A percentile compares a stretch with the other conserved stretches of the same genome.
These are phyloP conservation scores for Hypoxylon lienhwacheense DNA, from an alignment of 495 filamentous ascomycete species.

Conservation along the genomic window DNA sequence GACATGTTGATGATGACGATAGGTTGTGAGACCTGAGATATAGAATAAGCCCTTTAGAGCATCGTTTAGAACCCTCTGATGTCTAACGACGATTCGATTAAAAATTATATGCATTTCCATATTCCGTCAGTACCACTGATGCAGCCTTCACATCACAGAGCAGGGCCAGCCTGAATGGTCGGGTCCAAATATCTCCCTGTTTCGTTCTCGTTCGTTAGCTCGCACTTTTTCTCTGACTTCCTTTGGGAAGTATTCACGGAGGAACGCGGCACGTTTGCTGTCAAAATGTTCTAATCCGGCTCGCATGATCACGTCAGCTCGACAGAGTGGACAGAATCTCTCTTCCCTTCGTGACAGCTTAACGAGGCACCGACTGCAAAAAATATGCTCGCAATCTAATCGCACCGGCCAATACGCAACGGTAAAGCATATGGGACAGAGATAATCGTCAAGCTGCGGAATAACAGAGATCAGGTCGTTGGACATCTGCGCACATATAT, in stretches of 20 bases:
- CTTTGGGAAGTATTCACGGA: slow-evolving; percentile 69
- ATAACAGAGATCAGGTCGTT: slow-evolving; percentile 64
- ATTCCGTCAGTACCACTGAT: background rate
- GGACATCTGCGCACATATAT: slow-evolving; percentile 66
- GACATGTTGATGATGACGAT: slow-evolving; percentile 79
- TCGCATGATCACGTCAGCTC: slow-evolving; percentile 59
- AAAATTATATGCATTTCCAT: background rate
- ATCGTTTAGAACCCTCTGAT: background rate
- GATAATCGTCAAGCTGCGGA: slow-evolving; percentile 71
- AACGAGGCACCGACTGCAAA: slow-evolving; percentile 74
- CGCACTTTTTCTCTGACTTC: slow-evolving; percentile 67
- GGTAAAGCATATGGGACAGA: slow-evolving; percentile 71
- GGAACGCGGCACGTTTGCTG: slow-evolving; percentile 56
- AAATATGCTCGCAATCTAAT: slow-evolving; percentile 65
- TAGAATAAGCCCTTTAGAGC: too few species aligned
- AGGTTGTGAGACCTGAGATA: too few species aligned
- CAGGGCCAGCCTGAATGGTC: slow-evolving; percentile 46
- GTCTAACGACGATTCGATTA: background rate
- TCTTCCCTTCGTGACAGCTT: slow-evolving; percentile 65
- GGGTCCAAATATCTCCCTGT: slow-evolving; percentile 57
- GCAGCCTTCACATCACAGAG: slow-evolving; percentile 46
- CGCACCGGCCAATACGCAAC: slow-evolving; percentile 68
- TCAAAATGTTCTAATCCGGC: slow-evolving; percentile 67
- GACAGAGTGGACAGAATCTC: slow-evolving; percentile 66
- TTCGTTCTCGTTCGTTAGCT: slow-evolving; percentile 57